Percentiles rank a stretch among this genome's conserved stretches.
phyloP scores from a whole-genome alignment of 805 yeast species.

The Ogataea salicorniae region DNA sequence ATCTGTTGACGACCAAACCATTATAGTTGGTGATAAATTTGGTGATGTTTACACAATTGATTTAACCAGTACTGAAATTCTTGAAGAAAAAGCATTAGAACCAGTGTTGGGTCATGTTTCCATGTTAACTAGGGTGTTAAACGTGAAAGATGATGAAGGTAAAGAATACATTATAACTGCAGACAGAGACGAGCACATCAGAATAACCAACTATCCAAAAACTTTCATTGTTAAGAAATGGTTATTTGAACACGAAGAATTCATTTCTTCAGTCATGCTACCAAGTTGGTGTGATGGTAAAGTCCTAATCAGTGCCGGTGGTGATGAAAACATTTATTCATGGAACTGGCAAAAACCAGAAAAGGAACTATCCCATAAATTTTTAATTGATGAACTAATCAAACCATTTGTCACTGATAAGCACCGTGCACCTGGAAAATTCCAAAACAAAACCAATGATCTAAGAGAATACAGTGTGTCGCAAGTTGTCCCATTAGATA shows the following conservation, averaged over 20 bases:
- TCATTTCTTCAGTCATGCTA: conserved; percentile 61
- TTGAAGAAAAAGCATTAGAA: conserved; percentile 39
- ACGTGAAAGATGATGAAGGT: conserved; percentile 35
- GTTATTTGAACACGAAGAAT: conserved; percentile 83
- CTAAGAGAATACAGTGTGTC: conserved; percentile 48
- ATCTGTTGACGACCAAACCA: conserved; percentile 41
- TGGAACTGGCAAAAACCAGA: conserved; percentile 68
- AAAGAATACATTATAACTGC: conserved; percentile 63
- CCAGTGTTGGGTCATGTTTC: conserved; percentile 96
- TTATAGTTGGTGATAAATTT: conserved; percentile 87
- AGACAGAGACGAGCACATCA: conserved; percentile 95
- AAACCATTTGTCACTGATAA: conserved; percentile 43
- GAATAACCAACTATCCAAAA: conserved; percentile 75
- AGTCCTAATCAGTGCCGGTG: conserved; percentile 80
- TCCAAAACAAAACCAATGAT: conserved; percentile 46
- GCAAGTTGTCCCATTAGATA: conserved; percentile 27
- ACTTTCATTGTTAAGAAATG: conserved; percentile 74
- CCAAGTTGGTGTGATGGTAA: conserved; percentile 44
- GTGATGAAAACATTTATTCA: conserved; percentile 65
- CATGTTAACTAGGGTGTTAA: conserved; percentile 76
- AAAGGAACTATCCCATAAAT: conserved; percentile 40
- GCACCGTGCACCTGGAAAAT: conserved; percentile 63
- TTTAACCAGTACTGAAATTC: conserved; percentile 33
- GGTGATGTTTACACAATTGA: conserved; percentile 83
- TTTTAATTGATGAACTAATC: conserved; percentile 33